phyloP scores from a whole-genome alignment of 306 rosid genomes.

The Betula pendula region DNA sequence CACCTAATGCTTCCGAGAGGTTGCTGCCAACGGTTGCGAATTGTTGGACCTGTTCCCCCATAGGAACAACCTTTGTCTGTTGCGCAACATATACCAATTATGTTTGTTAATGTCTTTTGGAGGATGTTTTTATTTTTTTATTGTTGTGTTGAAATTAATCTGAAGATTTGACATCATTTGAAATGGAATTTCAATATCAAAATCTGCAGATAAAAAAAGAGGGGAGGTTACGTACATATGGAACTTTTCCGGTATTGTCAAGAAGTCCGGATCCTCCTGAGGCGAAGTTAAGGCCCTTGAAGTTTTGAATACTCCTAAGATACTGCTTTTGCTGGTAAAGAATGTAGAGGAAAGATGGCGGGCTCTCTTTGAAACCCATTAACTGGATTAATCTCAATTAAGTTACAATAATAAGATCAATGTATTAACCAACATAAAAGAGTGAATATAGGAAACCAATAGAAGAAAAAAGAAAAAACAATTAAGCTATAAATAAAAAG shows the following conservation, averaged over 20 bases:
- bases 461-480: too few relatives aligned
- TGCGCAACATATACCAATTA: neutral
- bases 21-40: slow-evolving; percentile 11
- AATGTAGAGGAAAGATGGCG: slow-evolving; percentile 28
- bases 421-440: too few relatives aligned
- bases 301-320: neutral
- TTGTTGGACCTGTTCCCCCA: slow-evolving; percentile 24
- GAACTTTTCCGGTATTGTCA: slow-evolving; percentile 9
- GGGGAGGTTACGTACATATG: slow-evolving; percentile 18
- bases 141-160: too few relatives aligned
- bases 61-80: slow-evolving; percentile 10
- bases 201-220: neutral
- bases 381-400: too few relatives aligned
- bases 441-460: too few relatives aligned
- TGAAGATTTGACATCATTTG: too few relatives aligned
- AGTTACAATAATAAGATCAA: too few relatives aligned
- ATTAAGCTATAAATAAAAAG: too few relatives aligned
- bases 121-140: too few relatives aligned
- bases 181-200: too few relatives aligned
- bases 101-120: too few relatives aligned
- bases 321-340: neutral
- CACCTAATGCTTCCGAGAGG: neutral
- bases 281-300: slow-evolving; percentile 28
- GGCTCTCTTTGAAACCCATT: slow-evolving; percentile 27
- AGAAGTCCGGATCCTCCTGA: slow-evolving; percentile 35